Evolutionary conservation across 164 flowering plant species (phyloP).

Genomic region (Piper betle): DNA sequence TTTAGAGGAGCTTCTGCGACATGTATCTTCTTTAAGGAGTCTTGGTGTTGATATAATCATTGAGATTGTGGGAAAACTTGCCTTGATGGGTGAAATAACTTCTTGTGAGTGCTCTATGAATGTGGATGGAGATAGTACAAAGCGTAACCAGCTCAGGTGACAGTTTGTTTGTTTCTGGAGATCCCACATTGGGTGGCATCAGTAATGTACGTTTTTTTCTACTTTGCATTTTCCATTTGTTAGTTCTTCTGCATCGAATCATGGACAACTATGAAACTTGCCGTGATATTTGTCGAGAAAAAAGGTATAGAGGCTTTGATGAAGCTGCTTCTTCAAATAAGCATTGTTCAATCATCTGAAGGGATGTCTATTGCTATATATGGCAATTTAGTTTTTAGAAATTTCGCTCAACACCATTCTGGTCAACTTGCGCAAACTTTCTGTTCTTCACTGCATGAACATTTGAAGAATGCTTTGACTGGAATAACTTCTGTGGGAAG

Average conservation of each 20-base stretch:
- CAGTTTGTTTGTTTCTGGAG: conserved; percentile 27
- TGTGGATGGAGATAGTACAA: conserved; percentile 45
- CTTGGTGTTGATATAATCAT: conserved; percentile 89
- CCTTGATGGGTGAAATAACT: conserved; percentile 35
- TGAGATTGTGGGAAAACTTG: conserved; percentile 66
- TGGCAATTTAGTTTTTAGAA: conserved; percentile 89
- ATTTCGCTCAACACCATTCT: conserved; percentile 89
- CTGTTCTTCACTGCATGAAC: conserved; percentile 67
- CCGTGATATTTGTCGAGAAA: conserved; percentile 88
- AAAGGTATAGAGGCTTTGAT: conserved; percentile 81
- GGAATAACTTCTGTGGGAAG: conserved; percentile 42
- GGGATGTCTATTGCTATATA: conserved; percentile 93
- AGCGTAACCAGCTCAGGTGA: conserved; percentile 80
- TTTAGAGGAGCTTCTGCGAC: conserved; percentile 95
- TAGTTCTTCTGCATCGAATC: conserved; percentile 85
- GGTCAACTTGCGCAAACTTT: conserved; percentile 74
- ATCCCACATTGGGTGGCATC: conserved; percentile 39
- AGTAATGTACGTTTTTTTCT: conserved; percentile 68
- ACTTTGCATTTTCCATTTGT: conserved; percentile 76
- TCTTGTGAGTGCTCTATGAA: conserved; percentile 31
- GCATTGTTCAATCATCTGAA: conserved; percentile 82
- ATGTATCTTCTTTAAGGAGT: conserved; percentile 74
- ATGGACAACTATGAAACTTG: conserved; percentile 93
- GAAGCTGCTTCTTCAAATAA: conserved; percentile 75
- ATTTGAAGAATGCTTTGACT: conserved; percentile 61